Percentiles rank a stretch among this genome's conserved stretches.
Evolutionary conservation across 257 asterid species (phyloP).

Genomic region (Rhazya stricta): DNA sequence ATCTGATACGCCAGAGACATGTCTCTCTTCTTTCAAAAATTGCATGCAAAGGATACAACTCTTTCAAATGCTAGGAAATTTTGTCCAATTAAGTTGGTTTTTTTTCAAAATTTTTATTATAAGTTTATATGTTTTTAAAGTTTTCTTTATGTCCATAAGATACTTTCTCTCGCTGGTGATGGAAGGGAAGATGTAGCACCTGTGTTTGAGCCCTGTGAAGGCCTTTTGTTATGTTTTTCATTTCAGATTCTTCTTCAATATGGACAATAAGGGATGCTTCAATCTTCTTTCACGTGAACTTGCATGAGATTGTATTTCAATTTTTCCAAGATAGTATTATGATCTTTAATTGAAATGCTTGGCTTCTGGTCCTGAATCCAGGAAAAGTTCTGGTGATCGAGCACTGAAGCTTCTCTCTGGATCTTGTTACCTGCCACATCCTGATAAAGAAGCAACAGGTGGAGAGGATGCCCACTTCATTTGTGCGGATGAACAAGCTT

Average conservation of each 20-base stretch:
- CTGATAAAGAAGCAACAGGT: slow-evolving; percentile 71
- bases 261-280: too few relatives aligned
- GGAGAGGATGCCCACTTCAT: slow-evolving; percentile 95
- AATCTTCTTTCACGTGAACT: background rate
- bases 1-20: background rate
- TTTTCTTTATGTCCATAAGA: background rate
- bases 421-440: slow-evolving; percentile 79
- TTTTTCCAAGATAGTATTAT: background rate
- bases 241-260: background rate
- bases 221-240: background rate
- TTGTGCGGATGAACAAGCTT: slow-evolving; percentile 63
- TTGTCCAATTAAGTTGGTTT: background rate
- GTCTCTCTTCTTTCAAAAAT: background rate
- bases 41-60: background rate
- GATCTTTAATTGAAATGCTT: slow-evolving; percentile 8
- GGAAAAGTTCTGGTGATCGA: slow-evolving; percentile 24
- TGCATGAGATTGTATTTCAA: background rate
- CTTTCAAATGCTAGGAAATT: background rate
- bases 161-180: background rate
- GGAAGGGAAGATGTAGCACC: background rate
- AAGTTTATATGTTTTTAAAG: too few relatives aligned
- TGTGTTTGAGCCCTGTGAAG: background rate
- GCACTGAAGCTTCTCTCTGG: slow-evolving; percentile 61
- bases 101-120: too few relatives aligned
- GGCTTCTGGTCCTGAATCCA: slow-evolving; percentile 10